These are phyloP conservation scores for Solanum sejunctum DNA, from an alignment of 257 asterid species.

Conservation along the genomic window DNA sequence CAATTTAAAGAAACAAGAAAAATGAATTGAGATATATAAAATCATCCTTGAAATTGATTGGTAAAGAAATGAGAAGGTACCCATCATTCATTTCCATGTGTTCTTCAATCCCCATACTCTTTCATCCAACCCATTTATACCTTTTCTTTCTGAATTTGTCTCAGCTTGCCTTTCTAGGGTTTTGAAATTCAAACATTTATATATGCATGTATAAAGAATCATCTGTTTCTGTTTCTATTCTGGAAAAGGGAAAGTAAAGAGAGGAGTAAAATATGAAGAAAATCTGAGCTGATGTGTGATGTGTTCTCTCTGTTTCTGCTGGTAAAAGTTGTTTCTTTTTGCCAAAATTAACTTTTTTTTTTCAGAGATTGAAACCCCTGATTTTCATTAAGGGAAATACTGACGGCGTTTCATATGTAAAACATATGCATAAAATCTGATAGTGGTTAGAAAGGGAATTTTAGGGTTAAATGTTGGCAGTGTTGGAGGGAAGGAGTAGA, in stretches of 20 bases:
- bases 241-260: constrained; percentile 5
- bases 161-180: constrained; percentile 21
- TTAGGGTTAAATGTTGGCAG: constrained; percentile 42
- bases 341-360: constrained; percentile 16
- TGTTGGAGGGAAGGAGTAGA: constrained; percentile 19
- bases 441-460: background rate
- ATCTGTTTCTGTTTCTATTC: constrained; percentile 34
- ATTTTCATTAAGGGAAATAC: background rate
- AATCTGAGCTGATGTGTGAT: constrained; percentile 41
- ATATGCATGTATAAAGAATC: constrained; percentile 19
- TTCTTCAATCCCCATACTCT: constrained; percentile 43
- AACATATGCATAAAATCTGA: background rate
- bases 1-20: background rate
- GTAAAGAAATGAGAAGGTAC: constrained; percentile 17
- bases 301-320: constrained; percentile 30
- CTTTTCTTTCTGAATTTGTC: constrained; percentile 9
- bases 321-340: constrained; percentile 20
- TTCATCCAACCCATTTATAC: constrained; percentile 1
- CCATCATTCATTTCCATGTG: constrained; percentile 54
- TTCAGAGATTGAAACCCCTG: constrained; percentile 31
- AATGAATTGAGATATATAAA: constrained; percentile 2
- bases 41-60: background rate
- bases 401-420: background rate
- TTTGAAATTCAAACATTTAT: constrained; percentile 21
- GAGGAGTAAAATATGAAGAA: constrained; percentile 12